Conservation (phyloP, 1,284 basidiomycete species). For the Trichosporon sp. region DNA sequence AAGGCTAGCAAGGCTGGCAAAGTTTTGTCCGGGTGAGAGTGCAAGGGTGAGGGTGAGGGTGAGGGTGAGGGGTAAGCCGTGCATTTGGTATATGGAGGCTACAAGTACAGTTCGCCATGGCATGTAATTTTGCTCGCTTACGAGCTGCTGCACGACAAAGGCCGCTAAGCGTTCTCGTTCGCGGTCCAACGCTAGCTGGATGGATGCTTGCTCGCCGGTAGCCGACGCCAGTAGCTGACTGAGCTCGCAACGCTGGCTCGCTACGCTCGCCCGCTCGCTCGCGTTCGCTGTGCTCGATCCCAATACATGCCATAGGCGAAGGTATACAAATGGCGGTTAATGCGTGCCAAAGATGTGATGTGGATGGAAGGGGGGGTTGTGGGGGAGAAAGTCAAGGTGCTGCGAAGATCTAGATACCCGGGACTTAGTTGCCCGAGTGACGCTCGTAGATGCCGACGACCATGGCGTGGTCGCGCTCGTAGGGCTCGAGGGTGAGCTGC, state of each 20-base stretch:
- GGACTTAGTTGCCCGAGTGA: slow-evolving; percentile 19
- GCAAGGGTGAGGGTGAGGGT: too few relatives aligned
- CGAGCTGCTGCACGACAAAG: too few relatives aligned
- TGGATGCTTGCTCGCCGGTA: too few relatives aligned
- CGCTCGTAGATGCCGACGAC: slow-evolving; percentile 47
- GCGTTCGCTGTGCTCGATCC: background rate
- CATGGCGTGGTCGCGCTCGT: slow-evolving; percentile 51
- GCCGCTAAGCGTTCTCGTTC: too few relatives aligned
- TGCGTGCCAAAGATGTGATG: background rate
- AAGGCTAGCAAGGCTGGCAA: too few relatives aligned
- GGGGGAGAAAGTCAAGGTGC: background rate
- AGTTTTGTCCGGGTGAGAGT: too few relatives aligned
- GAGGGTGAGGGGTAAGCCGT: too few relatives aligned
- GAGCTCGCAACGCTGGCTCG: background rate
- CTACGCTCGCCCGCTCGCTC: background rate
- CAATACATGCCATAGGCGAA: slow-evolving; percentile 5
- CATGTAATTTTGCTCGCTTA: too few relatives aligned
- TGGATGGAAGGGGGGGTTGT: background rate
- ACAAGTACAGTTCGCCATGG: too few relatives aligned
- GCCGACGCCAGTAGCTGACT: too few relatives aligned
- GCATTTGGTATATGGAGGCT: too few relatives aligned
- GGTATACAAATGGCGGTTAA: slow-evolving; percentile 2
- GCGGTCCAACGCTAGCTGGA: too few relatives aligned
- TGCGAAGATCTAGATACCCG: background rate
- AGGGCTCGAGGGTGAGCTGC: slow-evolving; percentile 56